Percentiles rank a stretch among this genome's conserved stretches.
These are phyloP conservation scores for Candida rishiriensis DNA, from an alignment of 805 yeast genomes.

Conservation along the genomic window DNA sequence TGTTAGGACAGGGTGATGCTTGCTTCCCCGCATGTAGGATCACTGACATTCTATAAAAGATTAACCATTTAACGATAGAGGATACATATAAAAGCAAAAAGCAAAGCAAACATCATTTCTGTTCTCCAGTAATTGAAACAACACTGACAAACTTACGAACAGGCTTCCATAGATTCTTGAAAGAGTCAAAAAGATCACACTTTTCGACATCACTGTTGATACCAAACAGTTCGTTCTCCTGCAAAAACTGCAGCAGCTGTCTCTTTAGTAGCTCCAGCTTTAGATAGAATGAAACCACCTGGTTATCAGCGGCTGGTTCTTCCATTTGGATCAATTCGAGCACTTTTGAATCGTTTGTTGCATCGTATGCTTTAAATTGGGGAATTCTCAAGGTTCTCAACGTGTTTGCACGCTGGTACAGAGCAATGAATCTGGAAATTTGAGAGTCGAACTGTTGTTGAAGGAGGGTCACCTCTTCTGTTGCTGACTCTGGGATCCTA, in stretches of 20 bases:
- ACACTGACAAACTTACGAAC: neutral
- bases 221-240: neutral
- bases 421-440: neutral
- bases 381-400: neutral
- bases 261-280: neutral
- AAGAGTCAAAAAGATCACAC: neutral
- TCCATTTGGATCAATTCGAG: neutral
- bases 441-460: neutral
- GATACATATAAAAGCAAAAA: too few relatives aligned
- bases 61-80: too few relatives aligned
- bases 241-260: neutral
- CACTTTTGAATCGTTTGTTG: neutral
- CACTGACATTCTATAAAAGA: too few relatives aligned
- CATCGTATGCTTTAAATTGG: neutral
- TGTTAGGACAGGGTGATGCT: too few relatives aligned
- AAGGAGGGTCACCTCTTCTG: neutral
- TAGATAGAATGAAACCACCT: neutral
- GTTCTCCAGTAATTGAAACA: neutral
- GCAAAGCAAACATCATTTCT: neutral
- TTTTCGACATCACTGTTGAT: neutral
- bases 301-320: neutral
- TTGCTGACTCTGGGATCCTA: neutral
- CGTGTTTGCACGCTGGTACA: neutral
- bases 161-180: neutral
- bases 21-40: too few relatives aligned